Evolutionary conservation across 1,139 yeast genomes (phyloP), one percentile per base, ranked within the genome.

Genomic region (Candida pseudoviswanathii): DNA sequence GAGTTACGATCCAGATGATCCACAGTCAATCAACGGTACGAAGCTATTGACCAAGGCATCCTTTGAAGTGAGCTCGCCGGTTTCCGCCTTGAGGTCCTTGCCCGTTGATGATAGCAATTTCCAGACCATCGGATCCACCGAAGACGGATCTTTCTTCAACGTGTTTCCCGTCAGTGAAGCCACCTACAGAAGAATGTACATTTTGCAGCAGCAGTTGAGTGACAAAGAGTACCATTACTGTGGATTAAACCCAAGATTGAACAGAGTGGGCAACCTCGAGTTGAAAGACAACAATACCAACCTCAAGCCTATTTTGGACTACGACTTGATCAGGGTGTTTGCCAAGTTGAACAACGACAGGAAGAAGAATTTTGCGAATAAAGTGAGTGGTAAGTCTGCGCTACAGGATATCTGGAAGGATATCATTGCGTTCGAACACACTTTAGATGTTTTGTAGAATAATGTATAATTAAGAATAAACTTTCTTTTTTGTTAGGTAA

Each of bases 1-100:
- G 36, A 90, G 89, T 60, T 94, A 89, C 64, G 96, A 94, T 55
- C 99, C 99, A 0, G 97, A 91, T 59, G 96, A 90, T 63, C 89
- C 96, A 0, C 74, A 80, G 16, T 89, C 97, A 0, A 70, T 84
- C 31, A 85, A 90, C 48, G 99, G 99, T 1, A 91, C 86, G 58
- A 73, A 84, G 52, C 73, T 94, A 46, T 68, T 92, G 25, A 82
- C 85, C 52, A 83, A 83, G 57, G 79, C 94, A 0, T 84, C 88
- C 25, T 87, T 92, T 64, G 85, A 84, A 57, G 70, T 84, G 32
- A 90, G 90, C 57, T 77, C 85, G 9, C 65, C 75, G 6, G 80
- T 88, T 8, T 81, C 86, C 0, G 74, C 84, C 51, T 75, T 89
- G 81, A 67, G 71, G 42, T 66, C 83, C 53, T 58, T 85, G 4